A percentile compares a stretch with the other conserved stretches of the same genome.
Evolutionary conservation across 192 early-diverging fungal species (phyloP).

Genomic region (Irineochytrium annulatum): DNA sequence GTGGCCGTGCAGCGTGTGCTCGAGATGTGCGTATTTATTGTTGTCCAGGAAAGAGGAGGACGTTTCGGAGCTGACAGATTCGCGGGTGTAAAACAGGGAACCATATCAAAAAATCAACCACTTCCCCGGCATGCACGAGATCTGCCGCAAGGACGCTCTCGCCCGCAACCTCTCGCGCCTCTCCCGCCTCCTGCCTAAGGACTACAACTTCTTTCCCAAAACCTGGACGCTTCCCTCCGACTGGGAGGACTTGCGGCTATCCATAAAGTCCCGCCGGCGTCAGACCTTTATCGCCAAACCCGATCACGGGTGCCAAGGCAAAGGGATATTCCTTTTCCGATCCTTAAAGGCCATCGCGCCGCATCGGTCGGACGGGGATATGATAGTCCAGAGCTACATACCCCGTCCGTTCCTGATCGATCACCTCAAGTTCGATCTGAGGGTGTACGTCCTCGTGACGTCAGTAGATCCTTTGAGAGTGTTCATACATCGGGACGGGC

Average conservation of each 20-base stretch:
- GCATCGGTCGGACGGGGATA: constrained; percentile 17
- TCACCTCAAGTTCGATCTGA: constrained; percentile 55
- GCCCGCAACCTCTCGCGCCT: constrained; percentile 51
- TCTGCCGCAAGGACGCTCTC: constrained; percentile 54
- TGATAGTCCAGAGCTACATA: constrained; percentile 50
- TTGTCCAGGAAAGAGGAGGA: not conserved
- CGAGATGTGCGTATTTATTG: constrained; percentile 35
- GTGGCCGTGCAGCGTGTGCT: constrained; percentile 51
- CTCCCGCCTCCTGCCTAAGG: constrained; percentile 44
- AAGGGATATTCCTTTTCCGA: constrained; percentile 40
- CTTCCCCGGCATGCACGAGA: constrained; percentile 63
- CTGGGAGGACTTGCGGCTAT: constrained; percentile 35
- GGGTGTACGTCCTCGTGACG: constrained; percentile 59
- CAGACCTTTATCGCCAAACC: constrained; percentile 55
- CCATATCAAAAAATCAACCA: constrained; percentile 57
- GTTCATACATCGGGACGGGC: constrained; percentile 53
- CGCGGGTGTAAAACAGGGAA: constrained; percentile 29
- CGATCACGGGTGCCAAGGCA: constrained; percentile 54
- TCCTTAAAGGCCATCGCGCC: constrained; percentile 19
- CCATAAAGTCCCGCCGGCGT: constrained; percentile 3
- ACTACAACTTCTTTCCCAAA: constrained; percentile 54
- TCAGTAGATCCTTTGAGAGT: constrained; percentile 49
- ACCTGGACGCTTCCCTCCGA: constrained; percentile 53
- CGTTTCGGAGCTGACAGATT: not conserved
- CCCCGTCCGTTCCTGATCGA: constrained; percentile 49